These are phyloP conservation scores for Penicillium psychrofluorescens DNA, from an alignment of 495 filamentous ascomycete genomes.

Conservation along the genomic window DNA sequence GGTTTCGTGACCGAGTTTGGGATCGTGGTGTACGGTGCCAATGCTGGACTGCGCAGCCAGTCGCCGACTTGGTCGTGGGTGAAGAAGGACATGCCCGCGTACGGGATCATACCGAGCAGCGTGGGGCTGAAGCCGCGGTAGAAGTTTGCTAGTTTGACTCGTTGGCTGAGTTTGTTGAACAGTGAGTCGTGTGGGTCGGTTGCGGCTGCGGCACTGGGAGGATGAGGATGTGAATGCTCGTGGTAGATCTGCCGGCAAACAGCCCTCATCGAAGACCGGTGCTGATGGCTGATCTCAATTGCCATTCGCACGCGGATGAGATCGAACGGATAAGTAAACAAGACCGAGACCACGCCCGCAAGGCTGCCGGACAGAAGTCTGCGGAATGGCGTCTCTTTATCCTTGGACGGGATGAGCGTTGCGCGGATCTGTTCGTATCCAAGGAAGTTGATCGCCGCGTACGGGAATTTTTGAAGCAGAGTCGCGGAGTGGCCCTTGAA, in stretches of 20 bases:
- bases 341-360: conserved; percentile 83
- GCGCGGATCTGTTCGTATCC: conserved; percentile 92
- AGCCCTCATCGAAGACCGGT: conserved; percentile 57
- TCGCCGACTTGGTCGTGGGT: conserved; percentile 87
- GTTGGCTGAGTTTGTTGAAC: conserved; percentile 42
- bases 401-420: conserved; percentile 56
- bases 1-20: conserved; percentile 28
- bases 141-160: conserved; percentile 75
- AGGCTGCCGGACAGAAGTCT: conserved; percentile 71
- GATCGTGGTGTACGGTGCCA: conserved; percentile 63
- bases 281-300: conserved; percentile 74
- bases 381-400: conserved; percentile 74
- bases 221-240: conserved; percentile 46
- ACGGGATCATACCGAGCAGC: conserved; percentile 87
- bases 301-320: conserved; percentile 87
- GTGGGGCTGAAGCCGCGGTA: conserved; percentile 92
- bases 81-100: conserved; percentile 95
- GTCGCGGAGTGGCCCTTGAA: conserved; percentile 94
- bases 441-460: conserved; percentile 94
- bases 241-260: conserved; percentile 81
- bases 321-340: conserved; percentile 92
- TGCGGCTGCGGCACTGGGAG: conserved; percentile 10
- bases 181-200: conserved; percentile 26
- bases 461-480: conserved; percentile 89
- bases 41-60: conserved; percentile 55